These are phyloP conservation scores for Babesia bigemina DNA, from an alignment of 169 alveolate species.

Conservation along the genomic window DNA sequence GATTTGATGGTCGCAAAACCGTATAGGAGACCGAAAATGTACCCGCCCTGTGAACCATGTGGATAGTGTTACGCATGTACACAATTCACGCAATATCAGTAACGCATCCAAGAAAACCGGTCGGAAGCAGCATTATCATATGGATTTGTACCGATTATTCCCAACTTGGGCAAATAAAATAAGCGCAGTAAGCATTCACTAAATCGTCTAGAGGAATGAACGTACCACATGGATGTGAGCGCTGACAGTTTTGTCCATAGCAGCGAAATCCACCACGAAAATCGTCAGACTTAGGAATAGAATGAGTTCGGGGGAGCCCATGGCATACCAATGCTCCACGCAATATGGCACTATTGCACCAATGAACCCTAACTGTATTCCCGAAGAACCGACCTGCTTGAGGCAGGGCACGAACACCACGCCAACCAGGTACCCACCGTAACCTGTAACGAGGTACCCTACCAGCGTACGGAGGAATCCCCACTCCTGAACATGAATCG, in stretches of 20 bases:
- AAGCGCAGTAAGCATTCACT: too few relatives aligned
- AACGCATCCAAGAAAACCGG: not conserved
- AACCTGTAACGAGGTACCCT: conserved; percentile 26
- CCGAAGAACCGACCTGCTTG: conserved; percentile 40
- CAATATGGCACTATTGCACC: conserved; percentile 29
- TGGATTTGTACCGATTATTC: too few relatives aligned
- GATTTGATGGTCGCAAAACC: conserved; percentile 32
- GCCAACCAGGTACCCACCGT: conserved; percentile 37
- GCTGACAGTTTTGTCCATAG: not conserved
- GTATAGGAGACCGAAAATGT: conserved; percentile 11
- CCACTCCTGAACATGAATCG: conserved; percentile 21
- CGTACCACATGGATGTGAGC: conserved; percentile 32
- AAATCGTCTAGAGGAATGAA: not conserved
- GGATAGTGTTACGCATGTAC: not conserved
- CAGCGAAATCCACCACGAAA: conserved; percentile 4
- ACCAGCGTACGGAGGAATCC: conserved; percentile 11
- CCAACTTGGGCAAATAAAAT: too few relatives aligned
- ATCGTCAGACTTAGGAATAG: not conserved
- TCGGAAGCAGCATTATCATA: too few relatives aligned
- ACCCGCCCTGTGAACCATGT: conserved; percentile 10
- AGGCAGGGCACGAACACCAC: conserved; percentile 30
- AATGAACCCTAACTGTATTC: conserved; percentile 18
- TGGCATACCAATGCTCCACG: conserved; percentile 34
- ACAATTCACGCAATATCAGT: not conserved
- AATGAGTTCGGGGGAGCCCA: conserved; percentile 26